Evolutionary conservation across 2,329 filamentous ascomycete species (phyloP).

Genomic region (Coniochaeta hoffmannii): DNA sequence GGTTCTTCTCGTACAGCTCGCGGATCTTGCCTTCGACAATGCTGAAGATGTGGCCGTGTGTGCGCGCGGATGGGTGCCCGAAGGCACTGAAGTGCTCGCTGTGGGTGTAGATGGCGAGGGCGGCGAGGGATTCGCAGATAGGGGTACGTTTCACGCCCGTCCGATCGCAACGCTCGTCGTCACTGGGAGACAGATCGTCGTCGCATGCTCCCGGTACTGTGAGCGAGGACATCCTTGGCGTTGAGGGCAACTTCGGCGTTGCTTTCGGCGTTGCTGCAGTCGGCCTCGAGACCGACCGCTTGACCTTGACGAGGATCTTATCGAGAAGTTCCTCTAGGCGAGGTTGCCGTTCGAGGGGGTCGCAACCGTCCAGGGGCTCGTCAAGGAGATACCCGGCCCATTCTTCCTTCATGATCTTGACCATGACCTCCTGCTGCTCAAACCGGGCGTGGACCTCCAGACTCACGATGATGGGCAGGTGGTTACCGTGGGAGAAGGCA

Average conservation of each 20-base stretch:
- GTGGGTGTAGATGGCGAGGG: slow-evolving; percentile 77
- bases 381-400: slow-evolving; percentile 74
- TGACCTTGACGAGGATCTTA: slow-evolving; percentile 82
- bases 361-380: slow-evolving; percentile 36
- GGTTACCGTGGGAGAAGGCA: slow-evolving; percentile 62
- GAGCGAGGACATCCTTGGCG: no score
- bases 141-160: slow-evolving; percentile 35
- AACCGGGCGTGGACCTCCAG: slow-evolving; percentile 81
- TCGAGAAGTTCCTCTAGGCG: slow-evolving; percentile 62
- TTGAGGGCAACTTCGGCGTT: no score
- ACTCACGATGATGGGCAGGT: slow-evolving; percentile 82
- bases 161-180: slow-evolving; percentile 7
- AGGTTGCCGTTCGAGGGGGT: slow-evolving; percentile 52
- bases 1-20: slow-evolving; percentile 49
- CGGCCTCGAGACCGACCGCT: slow-evolving; percentile 40
- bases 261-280: slow-evolving; percentile 17
- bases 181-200: slow-evolving; percentile 26
- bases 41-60: slow-evolving; percentile 70
- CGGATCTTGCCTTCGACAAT: slow-evolving; percentile 75
- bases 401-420: slow-evolving; percentile 84
- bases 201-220: slow-evolving; percentile 31
- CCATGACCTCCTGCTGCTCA: slow-evolving; percentile 86
- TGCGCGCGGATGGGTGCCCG: slow-evolving; percentile 53
- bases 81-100: slow-evolving; percentile 75
- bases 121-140: slow-evolving; percentile 65